A percentile compares a stretch with the other conserved stretches of the same genome.
Conservation (phyloP, 257 asterid species). For the Jasminum sambac region DNA sequence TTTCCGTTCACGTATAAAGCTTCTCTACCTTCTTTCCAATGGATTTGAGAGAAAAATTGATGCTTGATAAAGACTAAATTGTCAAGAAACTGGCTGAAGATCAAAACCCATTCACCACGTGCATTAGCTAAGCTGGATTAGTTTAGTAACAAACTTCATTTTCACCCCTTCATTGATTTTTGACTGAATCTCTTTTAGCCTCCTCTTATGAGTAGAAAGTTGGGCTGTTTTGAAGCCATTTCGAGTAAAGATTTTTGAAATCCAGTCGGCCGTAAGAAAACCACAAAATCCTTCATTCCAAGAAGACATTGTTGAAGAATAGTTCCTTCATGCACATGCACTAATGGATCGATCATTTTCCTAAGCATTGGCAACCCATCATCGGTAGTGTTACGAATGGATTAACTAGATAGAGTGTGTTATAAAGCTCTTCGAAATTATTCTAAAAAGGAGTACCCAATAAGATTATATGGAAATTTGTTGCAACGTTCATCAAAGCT, state of each 20-base stretch:
- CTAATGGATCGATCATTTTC: constrained; percentile 55
- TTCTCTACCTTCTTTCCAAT: constrained; percentile 49
- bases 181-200: constrained; percentile 25
- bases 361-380: constrained; percentile 35
- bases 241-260: constrained; percentile 44
- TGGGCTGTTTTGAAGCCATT: constrained; percentile 8
- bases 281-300: constrained; percentile 53
- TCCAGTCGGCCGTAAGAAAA: constrained; percentile 52
- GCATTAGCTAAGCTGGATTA: constrained; percentile 48
- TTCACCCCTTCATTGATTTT: constrained; percentile 55
- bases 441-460: constrained; percentile 93
- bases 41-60: constrained; percentile 28
- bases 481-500: constrained; percentile 47
- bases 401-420: constrained; percentile 62
- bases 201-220: not conserved
- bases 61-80: constrained; percentile 41
- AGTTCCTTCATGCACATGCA: constrained; percentile 65
- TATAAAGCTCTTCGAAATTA: constrained; percentile 58
- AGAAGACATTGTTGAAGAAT: constrained; percentile 57
- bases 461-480: constrained; percentile 58
- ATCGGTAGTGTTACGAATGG: constrained; percentile 34
- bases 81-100: constrained; percentile 55
- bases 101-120: constrained; percentile 52
- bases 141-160: constrained; percentile 45
- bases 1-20: constrained; percentile 54